A percentile compares a stretch with the other conserved stretches of the same genome.
Evolutionary conservation across 768 basidiomycete genomes (phyloP).

Genomic region (Termitomyces sp.): DNA sequence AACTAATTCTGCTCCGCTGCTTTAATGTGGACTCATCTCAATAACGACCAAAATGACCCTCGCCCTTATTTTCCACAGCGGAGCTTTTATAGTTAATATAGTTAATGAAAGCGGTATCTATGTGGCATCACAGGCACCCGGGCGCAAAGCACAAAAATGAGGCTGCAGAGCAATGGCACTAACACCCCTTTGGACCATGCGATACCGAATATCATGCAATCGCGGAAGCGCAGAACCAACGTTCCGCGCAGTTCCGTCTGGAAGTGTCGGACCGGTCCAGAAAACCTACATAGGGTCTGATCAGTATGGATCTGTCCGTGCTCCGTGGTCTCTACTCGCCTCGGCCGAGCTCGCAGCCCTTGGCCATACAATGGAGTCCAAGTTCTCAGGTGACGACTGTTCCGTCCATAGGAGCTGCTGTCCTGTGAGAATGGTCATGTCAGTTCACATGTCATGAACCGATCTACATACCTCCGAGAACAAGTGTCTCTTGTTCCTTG

Average conservation of each 20-base stretch:
- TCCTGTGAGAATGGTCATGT: conserved; percentile 25
- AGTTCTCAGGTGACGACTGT: conserved; percentile 61
- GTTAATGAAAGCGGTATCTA: not conserved
- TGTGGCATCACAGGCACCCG: conserved; percentile 33
- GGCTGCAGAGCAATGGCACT: conserved; percentile 46
- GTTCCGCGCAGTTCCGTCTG: conserved; percentile 33
- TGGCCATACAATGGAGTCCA: conserved; percentile 71
- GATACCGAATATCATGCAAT: conserved; percentile 45
- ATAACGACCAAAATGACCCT: not conserved
- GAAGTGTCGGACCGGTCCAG: conserved; percentile 55
- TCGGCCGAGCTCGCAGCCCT: conserved; percentile 69
- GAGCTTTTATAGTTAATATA: too few relatives aligned
- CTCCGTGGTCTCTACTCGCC: conserved; percentile 14
- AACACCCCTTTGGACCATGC: conserved; percentile 45
- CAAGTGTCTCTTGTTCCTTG: conserved; percentile 39
- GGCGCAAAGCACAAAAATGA: conserved; percentile 49
- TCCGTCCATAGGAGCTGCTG: conserved; percentile 73
- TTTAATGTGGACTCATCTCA: not conserved
- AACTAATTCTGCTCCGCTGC: not conserved
- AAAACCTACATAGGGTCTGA: conserved; percentile 37
- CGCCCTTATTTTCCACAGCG: too few relatives aligned
- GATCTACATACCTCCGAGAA: conserved; percentile 56
- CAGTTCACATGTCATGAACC: not conserved
- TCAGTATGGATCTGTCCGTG: not conserved
- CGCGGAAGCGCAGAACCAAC: conserved; percentile 29